These are phyloP conservation scores for Lipomyces japonicus DNA, from an alignment of 805 yeast genomes.

Conservation along the genomic window DNA sequence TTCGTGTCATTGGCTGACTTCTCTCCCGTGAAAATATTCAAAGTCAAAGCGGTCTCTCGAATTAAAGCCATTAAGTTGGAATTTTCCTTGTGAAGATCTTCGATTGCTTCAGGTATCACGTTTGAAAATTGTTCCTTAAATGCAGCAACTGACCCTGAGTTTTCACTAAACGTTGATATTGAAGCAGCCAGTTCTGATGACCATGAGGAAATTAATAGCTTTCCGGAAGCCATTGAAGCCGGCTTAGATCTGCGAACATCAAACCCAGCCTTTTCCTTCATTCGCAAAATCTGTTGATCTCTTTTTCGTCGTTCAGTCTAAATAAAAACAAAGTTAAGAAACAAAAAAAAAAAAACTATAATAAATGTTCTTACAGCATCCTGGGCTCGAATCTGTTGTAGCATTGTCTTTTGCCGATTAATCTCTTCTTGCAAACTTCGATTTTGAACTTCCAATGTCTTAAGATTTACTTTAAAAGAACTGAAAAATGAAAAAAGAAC, in stretches of 20 bases:
- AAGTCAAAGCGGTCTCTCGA: slow-evolving; percentile 22
- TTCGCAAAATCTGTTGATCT: slow-evolving; percentile 24
- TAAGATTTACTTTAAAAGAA: slow-evolving; percentile 8
- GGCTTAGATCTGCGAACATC: slow-evolving; percentile 21
- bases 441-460: slow-evolving; percentile 17
- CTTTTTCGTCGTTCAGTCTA: slow-evolving; percentile 22
- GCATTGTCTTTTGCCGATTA: slow-evolving; percentile 13
- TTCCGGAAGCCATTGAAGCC: slow-evolving; percentile 15
- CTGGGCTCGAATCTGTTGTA: slow-evolving; percentile 21
- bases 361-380: slow-evolving; percentile 12
- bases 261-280: slow-evolving; percentile 29
- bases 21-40: slow-evolving; percentile 23
- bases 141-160: slow-evolving; percentile 7
- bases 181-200: background rate
- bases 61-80: slow-evolving; percentile 19
- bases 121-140: slow-evolving; percentile 11
- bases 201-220: slow-evolving; percentile 4
- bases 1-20: slow-evolving; percentile 13
- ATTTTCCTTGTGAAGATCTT: slow-evolving; percentile 23
- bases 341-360: background rate
- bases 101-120: slow-evolving; percentile 19
- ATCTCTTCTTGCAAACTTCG: slow-evolving; percentile 18
- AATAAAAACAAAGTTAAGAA: background rate
- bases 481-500: background rate
- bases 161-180: slow-evolving; percentile 10